A percentile compares a stretch with the other conserved stretches of the same genome.
phyloP scores from a whole-genome alignment of 2,329 filamentous ascomycete species.

The Fusarium nisikadoi region DNA sequence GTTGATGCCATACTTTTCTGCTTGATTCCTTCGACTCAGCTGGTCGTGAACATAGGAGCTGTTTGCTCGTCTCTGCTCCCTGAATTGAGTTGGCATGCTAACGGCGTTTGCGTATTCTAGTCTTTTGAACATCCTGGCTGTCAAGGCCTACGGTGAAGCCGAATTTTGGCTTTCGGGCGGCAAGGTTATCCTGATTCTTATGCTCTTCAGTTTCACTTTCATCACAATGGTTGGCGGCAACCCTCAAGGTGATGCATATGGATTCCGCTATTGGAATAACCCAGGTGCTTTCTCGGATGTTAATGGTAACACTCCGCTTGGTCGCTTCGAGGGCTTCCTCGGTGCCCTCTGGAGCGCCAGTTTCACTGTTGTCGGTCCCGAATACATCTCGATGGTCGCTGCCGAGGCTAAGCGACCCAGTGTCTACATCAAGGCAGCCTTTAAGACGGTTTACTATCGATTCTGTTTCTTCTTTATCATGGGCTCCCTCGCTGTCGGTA shows the following conservation, averaged over 20 bases:
- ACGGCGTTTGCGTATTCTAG: constrained; percentile 47
- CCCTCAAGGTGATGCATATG: constrained; percentile 73
- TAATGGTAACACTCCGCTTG: constrained; percentile 68
- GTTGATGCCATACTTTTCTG: constrained; percentile 1
- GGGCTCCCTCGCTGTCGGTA: constrained; percentile 73
- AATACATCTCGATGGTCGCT: constrained; percentile 75
- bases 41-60: constrained; percentile 5
- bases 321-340: constrained; percentile 77
- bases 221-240: constrained; percentile 84
- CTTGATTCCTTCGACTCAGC: not conserved
- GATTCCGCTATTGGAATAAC: constrained; percentile 74
- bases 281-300: constrained; percentile 57
- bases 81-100: constrained; percentile 42
- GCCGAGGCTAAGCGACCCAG: constrained; percentile 75
- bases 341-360: constrained; percentile 72
- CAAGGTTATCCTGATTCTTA: constrained; percentile 74
- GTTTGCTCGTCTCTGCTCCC: not conserved
- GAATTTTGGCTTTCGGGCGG: constrained; percentile 75
- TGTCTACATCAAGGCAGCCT: constrained; percentile 72
- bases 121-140: constrained; percentile 71
- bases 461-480: constrained; percentile 77
- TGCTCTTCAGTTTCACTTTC: constrained; percentile 79
- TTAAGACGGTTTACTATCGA: constrained; percentile 78
- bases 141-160: constrained; percentile 74
- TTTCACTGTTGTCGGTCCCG: constrained; percentile 73